Percentiles rank a stretch among this genome's conserved stretches.
These are phyloP conservation scores for Fusarium kyushuense DNA, from an alignment of 2,329 filamentous ascomycete genomes.

Conservation along the genomic window DNA sequence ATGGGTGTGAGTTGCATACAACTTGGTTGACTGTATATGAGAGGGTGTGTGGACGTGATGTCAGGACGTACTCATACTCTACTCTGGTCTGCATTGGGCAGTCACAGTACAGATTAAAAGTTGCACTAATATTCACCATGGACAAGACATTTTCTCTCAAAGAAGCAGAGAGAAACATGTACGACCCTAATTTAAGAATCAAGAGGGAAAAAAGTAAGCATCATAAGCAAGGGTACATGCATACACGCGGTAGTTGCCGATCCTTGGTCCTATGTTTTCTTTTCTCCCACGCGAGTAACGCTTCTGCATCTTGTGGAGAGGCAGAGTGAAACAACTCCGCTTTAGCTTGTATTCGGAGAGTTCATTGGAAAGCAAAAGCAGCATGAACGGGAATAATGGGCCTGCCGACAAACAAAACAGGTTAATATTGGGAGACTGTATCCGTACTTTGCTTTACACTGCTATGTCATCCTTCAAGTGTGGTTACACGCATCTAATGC, in stretches of 20 bases:
- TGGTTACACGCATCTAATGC: conserved; percentile 30
- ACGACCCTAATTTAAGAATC: background rate
- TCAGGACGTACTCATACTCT: background rate
- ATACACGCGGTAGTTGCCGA: background rate
- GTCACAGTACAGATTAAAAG: background rate
- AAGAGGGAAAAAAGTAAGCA: background rate
- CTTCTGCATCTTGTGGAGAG: conserved; percentile 9
- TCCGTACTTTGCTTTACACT: background rate
- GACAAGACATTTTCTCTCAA: background rate
- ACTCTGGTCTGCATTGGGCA: background rate
- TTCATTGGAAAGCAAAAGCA: background rate
- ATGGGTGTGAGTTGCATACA: conserved; percentile 7
- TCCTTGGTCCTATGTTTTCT: background rate
- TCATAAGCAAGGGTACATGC: background rate
- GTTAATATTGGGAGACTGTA: background rate
- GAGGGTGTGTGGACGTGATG: conserved; percentile 25
- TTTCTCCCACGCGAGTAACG: conserved; percentile 31
- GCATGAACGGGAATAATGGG: background rate
- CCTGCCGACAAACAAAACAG: background rate
- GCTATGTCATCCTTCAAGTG: conserved; percentile 4
- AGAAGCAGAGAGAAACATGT: background rate
- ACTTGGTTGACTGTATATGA: background rate
- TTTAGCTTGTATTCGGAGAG: background rate
- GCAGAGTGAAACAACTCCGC: background rate
- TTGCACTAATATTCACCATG: background rate